Percentiles rank a stretch among this genome's conserved stretches.
Evolutionary conservation across 2,329 filamentous ascomycete species (phyloP).

Genomic region (Cladosporium halotolerans): DNA sequence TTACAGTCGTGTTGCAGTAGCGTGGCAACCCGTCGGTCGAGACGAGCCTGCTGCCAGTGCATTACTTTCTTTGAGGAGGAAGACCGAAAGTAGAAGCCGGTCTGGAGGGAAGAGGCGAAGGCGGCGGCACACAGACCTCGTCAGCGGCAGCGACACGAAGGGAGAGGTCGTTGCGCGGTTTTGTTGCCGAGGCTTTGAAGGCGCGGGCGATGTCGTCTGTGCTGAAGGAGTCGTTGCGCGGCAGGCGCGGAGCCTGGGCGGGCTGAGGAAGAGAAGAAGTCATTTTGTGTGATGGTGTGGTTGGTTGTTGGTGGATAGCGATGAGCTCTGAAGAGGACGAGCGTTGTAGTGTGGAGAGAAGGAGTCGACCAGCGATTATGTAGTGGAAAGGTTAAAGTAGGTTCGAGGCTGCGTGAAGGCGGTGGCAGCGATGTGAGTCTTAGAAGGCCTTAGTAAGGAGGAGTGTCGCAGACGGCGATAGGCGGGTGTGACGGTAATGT

Average conservation of each 20-base stretch:
- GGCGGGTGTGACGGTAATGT: conserved; percentile 7
- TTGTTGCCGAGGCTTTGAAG: conserved; percentile 27
- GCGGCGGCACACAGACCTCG: conserved; percentile 26
- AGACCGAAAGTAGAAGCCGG: conserved; percentile 23
- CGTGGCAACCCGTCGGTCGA: neutral
- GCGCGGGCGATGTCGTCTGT: conserved; percentile 29
- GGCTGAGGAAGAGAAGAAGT: conserved; percentile 30
- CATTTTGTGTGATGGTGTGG: conserved; percentile 20
- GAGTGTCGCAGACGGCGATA: conserved; percentile 5
- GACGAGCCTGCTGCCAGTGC: neutral
- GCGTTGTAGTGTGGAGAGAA: neutral
- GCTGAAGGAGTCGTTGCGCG: conserved; percentile 33
- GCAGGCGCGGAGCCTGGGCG: conserved; percentile 18
- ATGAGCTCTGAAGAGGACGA: neutral
- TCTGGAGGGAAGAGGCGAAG: conserved; percentile 26
- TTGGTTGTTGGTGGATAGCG: neutral
- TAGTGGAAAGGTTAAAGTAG: neutral
- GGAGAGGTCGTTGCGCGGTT: conserved; percentile 27
- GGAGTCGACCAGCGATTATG: conserved; percentile 4
- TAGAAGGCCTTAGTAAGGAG: conserved; percentile 6
- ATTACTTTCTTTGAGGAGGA: neutral
- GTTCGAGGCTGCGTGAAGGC: conserved; percentile 9
- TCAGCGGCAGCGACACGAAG: conserved; percentile 24
- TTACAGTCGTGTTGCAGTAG: neutral
- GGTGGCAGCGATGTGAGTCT: conserved; percentile 5